Base-by-base conservation (phyloP, 2,329 filamentous ascomycete species). In the Diaporthe citrichinensis region DNA sequence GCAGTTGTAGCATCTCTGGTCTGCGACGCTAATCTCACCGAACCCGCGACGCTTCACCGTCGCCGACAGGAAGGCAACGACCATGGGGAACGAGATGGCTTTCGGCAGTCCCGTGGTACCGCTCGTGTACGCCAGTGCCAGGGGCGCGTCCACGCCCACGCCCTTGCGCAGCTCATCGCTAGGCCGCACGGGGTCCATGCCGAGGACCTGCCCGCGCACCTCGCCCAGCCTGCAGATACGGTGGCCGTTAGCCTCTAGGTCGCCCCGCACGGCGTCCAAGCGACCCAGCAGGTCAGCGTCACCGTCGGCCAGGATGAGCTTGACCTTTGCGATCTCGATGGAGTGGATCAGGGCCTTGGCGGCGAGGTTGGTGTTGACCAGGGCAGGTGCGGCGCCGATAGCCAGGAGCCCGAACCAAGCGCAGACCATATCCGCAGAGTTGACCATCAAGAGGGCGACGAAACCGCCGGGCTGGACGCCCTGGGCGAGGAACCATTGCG, bases 41-140 rank as follows among this genome's bases (percentile, higher is more conserved):
- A 67, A 71, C 10, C 76, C 74, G 4, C 31, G 67, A 8, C 44
- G 62, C 34, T 59, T 76, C 34, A 72, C 76, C 71, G 81, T 81
- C 34, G 82, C 83, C 41, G 80, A 77, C 31, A 77, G 74, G 73
- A 83, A 86, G 0, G 81, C 82, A 25, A 84, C 86, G 3, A 85
- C 83, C 12, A 89, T 87, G 25, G 90, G 90, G 78, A 94, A 91
- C 0, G 88, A 82, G 78, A 92, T 93, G 1, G 91, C 94, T 82
- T 96, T 96, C 15, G 94, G 93, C 78, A 94, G 83, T 3, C 94
- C 94, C 0, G 94, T 95, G 0, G 94, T 95, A 49, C 94, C 94
- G 77, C 92, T 92, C 1, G 94, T 96, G 81, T 95, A 95, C 78
- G 95, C 91, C 34, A 95, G 82, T 41, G 88, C 90, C 78, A 91